Evolutionary conservation across 352 stramenopile genomes (phyloP), one percentile per base, ranked within the genome.

Genomic region (Pythium angustatum): DNA sequence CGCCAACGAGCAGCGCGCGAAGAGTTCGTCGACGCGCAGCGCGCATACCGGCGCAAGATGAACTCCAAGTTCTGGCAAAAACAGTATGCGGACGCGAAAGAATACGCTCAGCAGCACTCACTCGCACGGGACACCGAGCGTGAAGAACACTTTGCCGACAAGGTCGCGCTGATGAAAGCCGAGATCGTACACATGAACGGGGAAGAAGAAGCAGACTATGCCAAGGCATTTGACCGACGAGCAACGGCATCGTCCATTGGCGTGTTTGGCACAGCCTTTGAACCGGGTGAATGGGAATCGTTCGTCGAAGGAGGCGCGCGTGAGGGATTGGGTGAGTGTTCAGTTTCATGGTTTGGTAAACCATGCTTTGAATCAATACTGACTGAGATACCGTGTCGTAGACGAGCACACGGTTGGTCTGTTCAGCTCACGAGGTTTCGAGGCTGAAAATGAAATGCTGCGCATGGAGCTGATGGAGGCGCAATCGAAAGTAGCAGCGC

Each of bases 61-160:
- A 91, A 84, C 48, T 69, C 81, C 50, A 77, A 73, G 19, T 92
- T 89, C 51, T 93, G 85, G 85, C 65, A 86, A 55, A 88, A 88
- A 56, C 81, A 93, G 21, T 71, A 87, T 10, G 68, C 69, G 0
- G 64, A 85, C 15, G 78, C 74, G 0, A 74, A 80, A 12, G 59
- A 77, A 21, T 88, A 79, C 28, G 78, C 78, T 0, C 69, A 77
- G 19, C 57, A 83, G 31, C 80, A 88, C 26, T 75, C 61, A n/a
- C 64, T 71, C 2, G 68, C 71, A 0, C 56, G 64, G 8, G 43
- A 77, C 8, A 30, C 30, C 2, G 53, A 61, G 33, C 45, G 38
- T 17, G 17, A 59, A 15, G 30, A 76, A 10, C 53, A 68, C 15
- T 78, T 83, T 56, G 52, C 71, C 0, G 48, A 56, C 1, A 59